Base-by-base conservation (phyloP, 257 asterid species). In the Przewalskia tangutica region DNA sequence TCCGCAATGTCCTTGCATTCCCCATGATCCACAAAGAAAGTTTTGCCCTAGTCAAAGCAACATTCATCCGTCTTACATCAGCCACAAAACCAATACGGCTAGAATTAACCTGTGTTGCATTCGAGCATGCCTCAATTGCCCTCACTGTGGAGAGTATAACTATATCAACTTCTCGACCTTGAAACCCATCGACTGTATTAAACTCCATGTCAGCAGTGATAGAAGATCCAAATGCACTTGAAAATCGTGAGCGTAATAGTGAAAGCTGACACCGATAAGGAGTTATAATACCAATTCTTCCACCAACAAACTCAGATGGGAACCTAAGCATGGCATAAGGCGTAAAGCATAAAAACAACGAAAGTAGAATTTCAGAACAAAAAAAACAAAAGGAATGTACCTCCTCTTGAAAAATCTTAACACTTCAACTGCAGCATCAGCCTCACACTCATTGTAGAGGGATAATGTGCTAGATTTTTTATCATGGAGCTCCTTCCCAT, bases 41-140 rank as follows among this genome's bases (percentile, higher is more conserved):
- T 64, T 85, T 94, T 67, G 99, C 98, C 92, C 99, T 91, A 34
- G 99, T 95, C 90, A 95, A 85, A 89, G 99, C 97, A 86, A 95
- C 99, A 80, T 95, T 95, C 99, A 95, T 95, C 88, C 99, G 96
- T 85, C 99, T 91, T 53, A 92, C 98, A 87, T 95, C 99, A 82
- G 99, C 95, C 59, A 95, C 98, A 83, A 95, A 95, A 77, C 99
- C 99, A 83, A 95, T 90, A 85, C 81, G 91, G 85, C 88, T 85
- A 77, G 88, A 86, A 87, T 86, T 83, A 59, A 50, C 71, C 79
- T 83, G 88, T 68, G 89, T 60, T 80, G 79, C 80, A 51, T 84
- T 89, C 83, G 89, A 81, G 79, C 88, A 85, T 77, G 88, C 82
- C 81, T 91, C 97, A 51, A 95, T 88, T 76, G 99, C 97, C 86